Conservation (phyloP, 2,329 filamentous ascomycete species). For the Trichophyton benhamiae region DNA sequence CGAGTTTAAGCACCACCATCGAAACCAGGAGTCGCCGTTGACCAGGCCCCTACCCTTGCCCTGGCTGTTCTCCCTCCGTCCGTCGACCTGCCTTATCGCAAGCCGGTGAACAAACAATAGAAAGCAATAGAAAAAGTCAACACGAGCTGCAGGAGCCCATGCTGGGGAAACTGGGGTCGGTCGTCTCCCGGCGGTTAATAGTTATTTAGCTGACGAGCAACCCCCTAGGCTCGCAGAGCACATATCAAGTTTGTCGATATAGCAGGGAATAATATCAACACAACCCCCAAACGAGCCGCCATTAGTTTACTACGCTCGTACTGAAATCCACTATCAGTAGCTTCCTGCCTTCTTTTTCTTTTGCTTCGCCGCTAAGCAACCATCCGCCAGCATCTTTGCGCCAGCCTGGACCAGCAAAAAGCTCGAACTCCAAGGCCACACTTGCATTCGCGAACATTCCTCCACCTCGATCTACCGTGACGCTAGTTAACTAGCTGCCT, state of each 20-base stretch:
- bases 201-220: background rate
- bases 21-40: background rate
- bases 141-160: slow-evolving; percentile 1
- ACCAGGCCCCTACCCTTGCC: background rate
- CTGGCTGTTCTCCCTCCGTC: background rate
- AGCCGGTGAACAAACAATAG: background rate
- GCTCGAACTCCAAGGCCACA: background rate
- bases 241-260: background rate
- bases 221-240: background rate
- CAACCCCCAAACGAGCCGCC: background rate
- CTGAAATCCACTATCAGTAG: background rate
- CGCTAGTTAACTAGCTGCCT: too few relatives aligned
- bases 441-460: background rate
- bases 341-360: background rate
- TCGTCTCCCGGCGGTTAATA: slow-evolving; percentile 1
- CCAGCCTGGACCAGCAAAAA: background rate
- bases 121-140: background rate
- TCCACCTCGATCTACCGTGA: background rate
- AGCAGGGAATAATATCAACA: background rate
- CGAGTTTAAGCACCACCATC: background rate
- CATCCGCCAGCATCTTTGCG: background rate
- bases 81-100: background rate
- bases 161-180: slow-evolving; percentile 1
- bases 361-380: background rate
- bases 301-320: background rate